Base-by-base conservation (phyloP, 257 asterid species). In the Sherardia arvensis region DNA sequence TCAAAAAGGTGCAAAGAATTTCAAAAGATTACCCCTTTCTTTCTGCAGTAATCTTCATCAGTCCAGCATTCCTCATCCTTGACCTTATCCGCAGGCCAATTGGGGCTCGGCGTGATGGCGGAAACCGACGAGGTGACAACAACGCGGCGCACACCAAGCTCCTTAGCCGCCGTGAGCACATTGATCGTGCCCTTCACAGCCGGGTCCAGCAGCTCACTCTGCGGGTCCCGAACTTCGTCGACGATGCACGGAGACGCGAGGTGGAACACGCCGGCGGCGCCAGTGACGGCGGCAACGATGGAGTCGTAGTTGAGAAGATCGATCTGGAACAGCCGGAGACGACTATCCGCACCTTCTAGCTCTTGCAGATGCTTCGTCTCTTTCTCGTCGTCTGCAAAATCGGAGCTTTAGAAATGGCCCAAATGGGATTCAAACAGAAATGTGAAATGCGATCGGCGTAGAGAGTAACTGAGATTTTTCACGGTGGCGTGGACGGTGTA, bases 401-500 rank as follows among this genome's bases (percentile, higher is more conserved):
- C 11, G 7, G 8, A 23, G 32, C 11, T 33, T 53, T 21, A 53
- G 27, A 3, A 9, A 53, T 7, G 27, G 23, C n/a, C n/a, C n/a
- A 3, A 49, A n/a, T 18, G 56, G 28, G 58, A 8, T 20, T n/a
- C 4, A 55, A 26, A 12, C 4, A 17, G 1, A 43, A 15, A 43
- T 43, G 21, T 43, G 27, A 51, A 53, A 38, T 38, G 34, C 4
- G 34, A 32, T 2, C 7, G 34, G 34, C 7, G 47, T n/a, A 51
- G 10, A 11, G 28, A 23, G 5, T 58, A 20, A 86, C 95, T 80
- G 78, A 85, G 83, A 73, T 81, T 69, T 73, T 73, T 73, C 71
- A 89, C 85, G 86, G 98, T 88, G 85, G 98, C 98, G 67, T 76
- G 85, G 70, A 91, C 92, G 43, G 90, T 70, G 82, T 91, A 91